These are phyloP conservation scores for Cyclostephanos tholiformis DNA, from an alignment of 108 stramenopile genomes.

Conservation along the genomic window DNA sequence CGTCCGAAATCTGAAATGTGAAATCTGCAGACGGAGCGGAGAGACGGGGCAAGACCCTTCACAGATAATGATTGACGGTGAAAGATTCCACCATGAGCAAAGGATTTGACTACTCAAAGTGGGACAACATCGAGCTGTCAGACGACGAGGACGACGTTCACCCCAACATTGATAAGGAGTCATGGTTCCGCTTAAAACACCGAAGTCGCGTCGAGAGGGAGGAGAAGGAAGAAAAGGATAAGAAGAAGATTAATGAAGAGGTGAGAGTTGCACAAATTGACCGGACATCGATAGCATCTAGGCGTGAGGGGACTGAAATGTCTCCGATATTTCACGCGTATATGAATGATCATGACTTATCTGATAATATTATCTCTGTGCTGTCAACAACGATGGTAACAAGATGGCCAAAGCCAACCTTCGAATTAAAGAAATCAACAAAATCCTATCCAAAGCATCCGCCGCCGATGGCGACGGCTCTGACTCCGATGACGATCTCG, in stretches of 20 bases:
- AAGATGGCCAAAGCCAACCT: conserved; percentile 83
- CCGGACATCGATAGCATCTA: background rate
- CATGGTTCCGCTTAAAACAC: conserved; percentile 97
- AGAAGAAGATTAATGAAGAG: conserved; percentile 77
- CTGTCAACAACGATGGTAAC: background rate
- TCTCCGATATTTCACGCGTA: background rate
- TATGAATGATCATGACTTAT: background rate
- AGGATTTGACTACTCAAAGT: conserved; percentile 96
- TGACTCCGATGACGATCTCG: conserved; percentile 85
- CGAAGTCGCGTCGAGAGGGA: conserved; percentile 93
- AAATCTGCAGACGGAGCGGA: background rate
- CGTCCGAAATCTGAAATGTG: too few relatives aligned
- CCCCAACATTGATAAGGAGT: conserved; percentile 98
- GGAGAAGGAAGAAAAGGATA: conserved; percentile 87
- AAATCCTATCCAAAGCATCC: conserved; percentile 47
- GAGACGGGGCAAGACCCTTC: too few relatives aligned
- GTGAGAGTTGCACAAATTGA: conserved; percentile 42
- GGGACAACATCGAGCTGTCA: conserved; percentile 96
- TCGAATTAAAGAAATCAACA: conserved; percentile 81
- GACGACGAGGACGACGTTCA: conserved; percentile 99
- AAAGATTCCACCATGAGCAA: conserved; percentile 87
- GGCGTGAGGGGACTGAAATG: background rate
- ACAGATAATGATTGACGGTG: too few relatives aligned
- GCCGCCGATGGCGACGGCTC: conserved; percentile 43
- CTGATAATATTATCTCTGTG: background rate